phyloP scores from a whole-genome alignment of 768 basidiomycete genomes.

The Amanita polypyramis region DNA sequence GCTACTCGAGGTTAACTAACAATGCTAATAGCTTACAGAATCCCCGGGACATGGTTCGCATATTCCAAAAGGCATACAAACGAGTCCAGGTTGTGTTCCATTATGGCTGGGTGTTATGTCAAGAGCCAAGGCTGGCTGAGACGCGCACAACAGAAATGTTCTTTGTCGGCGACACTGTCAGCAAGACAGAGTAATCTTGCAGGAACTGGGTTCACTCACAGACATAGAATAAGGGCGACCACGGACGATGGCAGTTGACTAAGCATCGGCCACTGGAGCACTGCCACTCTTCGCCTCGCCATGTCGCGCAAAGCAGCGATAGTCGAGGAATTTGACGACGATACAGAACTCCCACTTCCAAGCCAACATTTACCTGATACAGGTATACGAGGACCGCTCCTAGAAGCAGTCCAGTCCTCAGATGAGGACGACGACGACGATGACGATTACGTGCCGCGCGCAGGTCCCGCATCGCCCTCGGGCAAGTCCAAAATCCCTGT shows the following conservation, averaged over 20 bases:
- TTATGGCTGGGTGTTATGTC: slow-evolving; percentile 10
- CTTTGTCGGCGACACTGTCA: slow-evolving; percentile 5
- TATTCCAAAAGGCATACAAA: slow-evolving; percentile 45
- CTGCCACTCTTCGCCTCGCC: neutral
- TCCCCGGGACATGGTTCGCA: slow-evolving; percentile 59
- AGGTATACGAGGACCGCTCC: slow-evolving; percentile 61
- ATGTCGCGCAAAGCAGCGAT: slow-evolving; percentile 68
- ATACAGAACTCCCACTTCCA: slow-evolving; percentile 83
- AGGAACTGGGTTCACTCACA: slow-evolving; percentile 20
- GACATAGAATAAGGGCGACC: slow-evolving; percentile 21
- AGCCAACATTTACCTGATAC: slow-evolving; percentile 52
- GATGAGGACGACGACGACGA: slow-evolving; percentile 33
- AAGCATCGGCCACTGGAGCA: slow-evolving; percentile 16
- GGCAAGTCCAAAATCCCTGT: slow-evolving; percentile 16
- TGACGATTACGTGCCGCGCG: slow-evolving; percentile 27
- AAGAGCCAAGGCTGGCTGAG: slow-evolving; percentile 4
- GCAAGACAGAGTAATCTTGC: neutral
- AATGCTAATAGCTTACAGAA: slow-evolving; percentile 32
- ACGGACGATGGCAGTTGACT: slow-evolving; percentile 8
- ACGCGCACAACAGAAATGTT: slow-evolving; percentile 11
- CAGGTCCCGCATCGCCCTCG: slow-evolving; percentile 49
- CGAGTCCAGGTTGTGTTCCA: slow-evolving; percentile 21
- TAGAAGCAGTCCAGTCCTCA: slow-evolving; percentile 58
- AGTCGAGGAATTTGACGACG: slow-evolving; percentile 86
- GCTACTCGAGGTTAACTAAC: neutral